Evolutionary conservation across 805 yeast genomes (phyloP), one percentile per base, ranked within the genome.

Genomic region (Kluyveromyces nonfermentans): DNA sequence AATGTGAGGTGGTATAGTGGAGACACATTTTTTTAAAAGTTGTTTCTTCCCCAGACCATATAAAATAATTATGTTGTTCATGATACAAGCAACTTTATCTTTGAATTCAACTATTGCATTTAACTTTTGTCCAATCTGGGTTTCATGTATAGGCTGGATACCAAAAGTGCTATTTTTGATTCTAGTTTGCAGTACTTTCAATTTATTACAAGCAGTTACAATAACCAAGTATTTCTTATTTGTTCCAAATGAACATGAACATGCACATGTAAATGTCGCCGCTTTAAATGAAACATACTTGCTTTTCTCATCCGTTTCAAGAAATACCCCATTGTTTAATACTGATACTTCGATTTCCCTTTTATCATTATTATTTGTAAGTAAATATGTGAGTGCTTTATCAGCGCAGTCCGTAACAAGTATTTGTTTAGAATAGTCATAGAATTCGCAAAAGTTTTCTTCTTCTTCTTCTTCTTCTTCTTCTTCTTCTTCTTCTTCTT

Each of bases 21-120:
- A 50, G 14, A 57, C 73, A 0, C 82, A 68, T 57, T 85, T 86
- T 45, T 82, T 72, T 45, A 93, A 67, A 33, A 90, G 66, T 56
- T 89, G 97, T 50, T 82, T 84, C 53, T 71, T 70, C 1, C 98
- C 98, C 22, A 87, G 49, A 21, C 80, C 89, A 56, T 74, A 88
- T 7, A 85, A 50, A 31, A 84, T 64, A 39, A 90, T 52, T 40
- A 63, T 60, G 36, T 72, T 68, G 1, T 71, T 73, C 40, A 76
- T 51, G 0, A 85, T 89, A 1, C 74, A 81, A 1, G 88, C 59
- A 1, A 88, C 57, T 47, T 70, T 71, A 0, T 80, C 85, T 40
- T 74, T 72, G 58, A 85, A 86, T 9, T 67, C 63, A 1, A 60
- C 50, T 58, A 89, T 51, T 0, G 83, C 68, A 22, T 69, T 49